Evolutionary conservation across 148 eudicot species (phyloP), one percentile per base, ranked within the genome.

Genomic region (Camellia granthamiana): DNA sequence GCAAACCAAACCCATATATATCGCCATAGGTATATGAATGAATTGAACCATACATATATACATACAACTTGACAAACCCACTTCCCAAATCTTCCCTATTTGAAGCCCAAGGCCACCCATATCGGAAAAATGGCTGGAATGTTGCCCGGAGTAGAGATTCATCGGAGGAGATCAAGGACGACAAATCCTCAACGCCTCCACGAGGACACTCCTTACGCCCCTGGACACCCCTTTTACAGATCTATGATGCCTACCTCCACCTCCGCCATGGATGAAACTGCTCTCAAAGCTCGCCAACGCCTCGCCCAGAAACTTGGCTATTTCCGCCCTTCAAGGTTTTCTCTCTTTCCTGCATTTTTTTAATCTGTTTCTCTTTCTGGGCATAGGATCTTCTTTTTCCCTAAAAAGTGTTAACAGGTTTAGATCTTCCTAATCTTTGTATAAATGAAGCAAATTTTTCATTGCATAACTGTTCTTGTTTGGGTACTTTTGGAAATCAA

Each of bases 201-300:
- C 8, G 73, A 69, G 30, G 73, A 69, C 73, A 3, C 7, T 55
- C 58, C 4, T 74, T 44, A 18, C 38, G 3, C 14, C 77, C 21
- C 38, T 15, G 63, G 77, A 12, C 16, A 49, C 55, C 21, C 64
- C 14, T 75, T 66, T 75, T 18, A 15, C 3, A n/a, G 52, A 47
- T 23, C 72, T 30, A 30, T 30, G 38, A 16, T 59, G 77, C 66
- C 21, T 18, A 42, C 46, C 16, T 0, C 70, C 16, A 38, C 15
- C 46, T 11, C 70, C 19, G 7, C 75, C 44, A 77, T 77, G 79
- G 79, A 77, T 63, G 79, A 47, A 77, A 30, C 79, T 49, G 47
- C 74, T 66, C 23, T 54, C 7, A 78, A 4, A 10, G 74, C 74
- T 2, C 63, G 64, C 19, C 38, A 5, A 23, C 71, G 74, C 11